Base-by-base conservation (phyloP, 305 asterid genomes). In the Fraxinus platypoda region DNA sequence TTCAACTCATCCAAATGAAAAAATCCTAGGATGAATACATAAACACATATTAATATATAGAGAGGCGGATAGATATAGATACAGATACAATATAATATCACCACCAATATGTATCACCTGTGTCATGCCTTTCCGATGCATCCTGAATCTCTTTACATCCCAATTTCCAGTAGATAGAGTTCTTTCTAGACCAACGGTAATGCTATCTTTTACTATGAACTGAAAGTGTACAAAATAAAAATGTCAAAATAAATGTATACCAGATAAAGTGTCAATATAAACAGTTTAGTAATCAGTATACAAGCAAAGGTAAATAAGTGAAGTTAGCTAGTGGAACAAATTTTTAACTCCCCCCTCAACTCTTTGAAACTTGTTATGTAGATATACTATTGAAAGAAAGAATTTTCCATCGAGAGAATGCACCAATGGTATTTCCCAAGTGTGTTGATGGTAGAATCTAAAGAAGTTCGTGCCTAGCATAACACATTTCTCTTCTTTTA, bases 61-160 rank as follows among this genome's bases (percentile, higher is more conserved):
- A 31, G 15, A 52, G 62, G 52, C 19, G 70, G 72, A n/a, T 13
- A 37, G 25, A 33, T 23, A 28, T 46, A 33, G 41, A 76, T 15
- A 7, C 35, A 76, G 7, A 49, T 6, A 4, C 26, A 49, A 31
- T 25, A 43, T 23, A 75, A 75, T 19, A 6, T 43, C 34, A 26
- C 28, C 26, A 57, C 12, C 1, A 19, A 57, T 57, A 57, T 57
- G 28, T 2, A 57, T 73, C 78, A 96, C 99, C 97, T 96, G 99
- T 75, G 99, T 93, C 95, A 96, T 94, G 89, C 99, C 99, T 86
- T 89, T 96, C 46, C 97, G 87, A 85, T 91, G 88, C 98, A 94
- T 91, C 90, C 82, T 90, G 89, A 96, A 96, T 79, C 98, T 92
- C 86, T 93, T 93, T 68, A 96, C 90, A 77, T 96, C 97, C 89